Evolutionary conservation across 1,139 yeast species (phyloP), one percentile per base, ranked within the genome.

Genomic region (Meyerozyma athensensis): DNA sequence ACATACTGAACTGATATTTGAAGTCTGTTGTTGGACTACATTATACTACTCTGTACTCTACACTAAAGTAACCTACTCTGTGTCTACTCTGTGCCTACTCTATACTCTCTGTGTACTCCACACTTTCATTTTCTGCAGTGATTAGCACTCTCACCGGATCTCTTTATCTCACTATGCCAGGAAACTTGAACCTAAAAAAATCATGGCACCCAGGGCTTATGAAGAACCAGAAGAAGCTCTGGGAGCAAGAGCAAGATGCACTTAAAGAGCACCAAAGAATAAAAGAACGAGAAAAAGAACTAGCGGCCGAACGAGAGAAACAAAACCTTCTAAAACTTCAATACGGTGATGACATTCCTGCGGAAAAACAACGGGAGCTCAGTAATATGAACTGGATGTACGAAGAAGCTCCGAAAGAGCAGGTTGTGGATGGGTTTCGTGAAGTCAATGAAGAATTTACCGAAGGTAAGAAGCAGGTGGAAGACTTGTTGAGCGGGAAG

Each of bases 131-230:
- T 33, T 16, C 3, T 13, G 3, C 13, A 34, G 17, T 14, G 21
- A 18, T 8, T 4, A 21, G 7, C n/a, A 20, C 33, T 17, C 14
- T 12, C n/a, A 9, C 12, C 26, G 21, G 8, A 8, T 36, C 12
- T 13, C 13, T 7, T 35, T 28, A 14, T 21, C 16, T 19, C 20
- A 43, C 17, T 17, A 70, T 69, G 75, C 86, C 94, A 2, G 89
- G 94, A 6, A 96, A 90, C 59, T 68, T 90, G 46, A 90, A 90
- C 56, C 61, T 89, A 41, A 84, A 90, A 61, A 92, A 92, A 59
- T 90, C 97, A 42, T 92, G 97, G 97, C 89, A 90, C 58, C 97
- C 97, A 3, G 90, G 86, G 31, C 68, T 86, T 36, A 68, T 85
- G 50, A 85, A 85, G 60, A 92, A 92, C 67, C 90, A 84, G 61